phyloP scores from a whole-genome alignment of 2,329 filamentous ascomycete species.

The Sordariomycetes sp. region DNA sequence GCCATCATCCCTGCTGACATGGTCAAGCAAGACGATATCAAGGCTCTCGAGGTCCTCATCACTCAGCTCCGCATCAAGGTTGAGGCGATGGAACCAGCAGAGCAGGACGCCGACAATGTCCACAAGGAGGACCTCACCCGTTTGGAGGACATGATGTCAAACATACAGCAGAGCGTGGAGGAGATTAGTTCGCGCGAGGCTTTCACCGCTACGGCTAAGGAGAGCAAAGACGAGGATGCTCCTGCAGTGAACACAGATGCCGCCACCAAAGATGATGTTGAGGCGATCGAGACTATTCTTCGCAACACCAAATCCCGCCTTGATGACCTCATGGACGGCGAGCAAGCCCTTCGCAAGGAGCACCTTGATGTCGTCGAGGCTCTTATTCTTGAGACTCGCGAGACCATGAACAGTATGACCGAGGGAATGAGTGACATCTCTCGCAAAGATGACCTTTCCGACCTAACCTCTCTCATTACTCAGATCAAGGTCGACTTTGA shows the following conservation, averaged over 20 bases:
- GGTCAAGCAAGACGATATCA: conserved; percentile 64
- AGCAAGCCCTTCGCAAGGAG: conserved; percentile 59
- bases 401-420: conserved; percentile 57
- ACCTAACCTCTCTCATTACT: conserved; percentile 68
- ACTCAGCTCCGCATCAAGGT: conserved; percentile 77
- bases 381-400: conserved; percentile 63
- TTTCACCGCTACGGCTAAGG: conserved; percentile 17
- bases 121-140: conserved; percentile 45
- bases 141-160: conserved; percentile 40
- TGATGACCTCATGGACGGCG: conserved; percentile 68
- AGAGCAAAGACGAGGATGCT: conserved; percentile 16
- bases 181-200: conserved; percentile 27
- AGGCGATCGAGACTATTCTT: conserved; percentile 83
- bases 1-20: conserved; percentile 33
- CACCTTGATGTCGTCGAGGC: conserved; percentile 58
- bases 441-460: conserved; percentile 69
- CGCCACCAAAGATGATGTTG: conserved; percentile 65
- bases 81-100: conserved; percentile 39
- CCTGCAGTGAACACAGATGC: conserved; percentile 18
- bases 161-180: conserved; percentile 7
- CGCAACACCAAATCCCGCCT: conserved; percentile 82
- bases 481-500: conserved; percentile 70
- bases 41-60: conserved; percentile 77
- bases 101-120: conserved; percentile 14
- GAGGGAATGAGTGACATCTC: conserved; percentile 61